Evolutionary conservation across 345 rosid genomes (phyloP), one percentile per base, ranked within the genome.

Genomic region (Euphorbia tirucalli): DNA sequence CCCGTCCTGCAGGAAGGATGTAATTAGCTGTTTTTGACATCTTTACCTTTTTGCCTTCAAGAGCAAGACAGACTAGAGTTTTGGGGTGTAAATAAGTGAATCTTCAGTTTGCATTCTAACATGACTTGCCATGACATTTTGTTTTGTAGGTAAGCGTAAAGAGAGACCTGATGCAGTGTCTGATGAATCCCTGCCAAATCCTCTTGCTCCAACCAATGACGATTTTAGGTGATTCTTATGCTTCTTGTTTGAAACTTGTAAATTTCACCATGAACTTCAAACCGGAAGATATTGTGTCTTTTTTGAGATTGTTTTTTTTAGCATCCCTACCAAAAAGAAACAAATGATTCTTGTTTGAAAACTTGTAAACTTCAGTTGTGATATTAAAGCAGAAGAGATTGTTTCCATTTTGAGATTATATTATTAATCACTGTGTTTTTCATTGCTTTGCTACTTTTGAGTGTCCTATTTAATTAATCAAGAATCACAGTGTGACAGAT

Each of bases 141-240:
- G 31, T 43, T 49, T 49, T 73, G 22, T 79, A 92, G 98, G 97
- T 66, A 92, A 94, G 77, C 86, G 97, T 25, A 92, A 92, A 73
- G 97, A 88, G 75, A 89, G 93, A 78, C 59, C 84, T 3, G 86
- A 79, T 69, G 75, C 74, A 7, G 89, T 78, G 30, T 57, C 81
- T 28, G 86, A 84, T 74, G 85, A 69, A 79, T 78, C 83, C 73
- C 79, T 75, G 70, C 76, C 46, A 31, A 82, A 82, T 85, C 88
- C 91, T 22, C 78, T 95, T 37, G 65, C 43, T 68, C 99, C 97
- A 0, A 79, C 77, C 28, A 86, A 78, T 66, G 88, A 85, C 57
- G 97, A 95, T 80, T 82, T 52, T 85, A 87, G 99, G 99, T 95
- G 69, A 61, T 74, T 69, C 19, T 72, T 58, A 41, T 43, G 41